Evolutionary conservation across 257 asterid genomes (phyloP), one percentile per base, ranked within the genome.

Genomic region (Vinca minor): DNA sequence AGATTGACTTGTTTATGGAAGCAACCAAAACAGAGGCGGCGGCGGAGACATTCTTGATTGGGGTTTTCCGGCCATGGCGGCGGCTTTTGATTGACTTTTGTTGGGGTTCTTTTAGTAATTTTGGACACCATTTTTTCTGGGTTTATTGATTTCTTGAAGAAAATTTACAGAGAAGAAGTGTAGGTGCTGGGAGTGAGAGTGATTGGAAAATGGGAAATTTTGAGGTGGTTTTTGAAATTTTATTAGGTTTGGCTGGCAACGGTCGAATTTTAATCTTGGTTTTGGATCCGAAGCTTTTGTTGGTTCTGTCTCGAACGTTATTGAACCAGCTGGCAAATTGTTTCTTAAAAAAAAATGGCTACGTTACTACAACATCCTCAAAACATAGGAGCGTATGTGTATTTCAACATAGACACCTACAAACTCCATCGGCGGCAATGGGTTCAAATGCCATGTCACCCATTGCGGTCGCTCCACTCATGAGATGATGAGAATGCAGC

Each of bases 41-140:
- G 41, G 88, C 15, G 45, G 89, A 60, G 73, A 83, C 82, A 68
- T 74, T 80, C 76, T 84, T 87, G 69, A 66, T 52, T 11, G 96
- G 94, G 25, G 96, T 66, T 75, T 73, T 80, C 59, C 83, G 69
- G 74, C 79, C 62, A 59, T 68, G 69, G 64, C 78, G 77, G 38
- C 77, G 74, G 67, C 68, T 75, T 75, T 73, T 89, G 62, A 85
- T 74, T 39, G 96, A 77, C n/a, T 79, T 85, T 87, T 26, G 94
- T 81, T 26, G 97, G 96, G 73, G 91, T 85, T 80, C 80, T 87
- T 64, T 78, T 92, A 25, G 80, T 79, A 34, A 80, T 69, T 63
- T 85, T 93, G 60, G 98, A 82, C 76, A 84, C 95, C 95, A 85
- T 85, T 74, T 73, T 34, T 3, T 25, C 0, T 47, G 36, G 44